These are phyloP conservation scores for Moesziomyces globuligerus DNA, from an alignment of 1,284 basidiomycete genomes.

Conservation along the genomic window DNA sequence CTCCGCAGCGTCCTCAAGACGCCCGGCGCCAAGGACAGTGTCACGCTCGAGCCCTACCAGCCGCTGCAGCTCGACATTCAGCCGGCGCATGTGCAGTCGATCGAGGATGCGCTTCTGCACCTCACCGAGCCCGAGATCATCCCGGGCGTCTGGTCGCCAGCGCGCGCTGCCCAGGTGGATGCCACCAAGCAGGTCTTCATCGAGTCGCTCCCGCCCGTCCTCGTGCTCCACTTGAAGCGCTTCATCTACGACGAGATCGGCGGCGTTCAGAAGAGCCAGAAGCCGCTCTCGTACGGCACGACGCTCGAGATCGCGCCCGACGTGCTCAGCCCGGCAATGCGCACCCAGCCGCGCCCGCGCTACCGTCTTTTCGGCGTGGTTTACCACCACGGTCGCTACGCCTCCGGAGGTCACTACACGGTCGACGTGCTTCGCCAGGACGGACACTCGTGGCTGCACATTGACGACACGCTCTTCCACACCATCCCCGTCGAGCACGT, in stretches of 20 bases:
- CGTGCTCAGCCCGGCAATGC: conserved; percentile 50
- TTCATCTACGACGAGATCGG: conserved; percentile 89
- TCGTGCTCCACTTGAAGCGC: conserved; percentile 91
- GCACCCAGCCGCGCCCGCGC: conserved; percentile 70
- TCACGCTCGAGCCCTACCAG: conserved; percentile 91
- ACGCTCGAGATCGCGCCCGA: conserved; percentile 77
- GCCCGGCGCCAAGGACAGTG: conserved; percentile 83
- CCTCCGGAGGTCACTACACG: conserved; percentile 95
- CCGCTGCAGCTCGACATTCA: conserved; percentile 85
- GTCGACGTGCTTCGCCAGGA: conserved; percentile 86
- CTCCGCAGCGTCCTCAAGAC: conserved; percentile 85
- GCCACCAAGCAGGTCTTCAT: conserved; percentile 89
- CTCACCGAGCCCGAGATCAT: conserved; percentile 85
- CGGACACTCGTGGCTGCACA: conserved; percentile 81
- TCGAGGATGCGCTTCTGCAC: conserved; percentile 83
- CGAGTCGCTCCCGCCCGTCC: conserved; percentile 83
- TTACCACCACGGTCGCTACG: conserved; percentile 92
- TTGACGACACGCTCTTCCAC: conserved; percentile 80
- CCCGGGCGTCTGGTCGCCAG: conserved; percentile 73
- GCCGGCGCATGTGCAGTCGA: conserved; percentile 78
- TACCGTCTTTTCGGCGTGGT: conserved; percentile 91
- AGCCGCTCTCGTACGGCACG: conserved; percentile 81
- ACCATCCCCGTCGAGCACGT: conserved; percentile 82
- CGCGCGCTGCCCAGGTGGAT: conserved; percentile 72
- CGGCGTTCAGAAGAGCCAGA: conserved; percentile 84